Conservation (phyloP, 106 monocot genomes). For the Cymbidium sinense region DNA sequence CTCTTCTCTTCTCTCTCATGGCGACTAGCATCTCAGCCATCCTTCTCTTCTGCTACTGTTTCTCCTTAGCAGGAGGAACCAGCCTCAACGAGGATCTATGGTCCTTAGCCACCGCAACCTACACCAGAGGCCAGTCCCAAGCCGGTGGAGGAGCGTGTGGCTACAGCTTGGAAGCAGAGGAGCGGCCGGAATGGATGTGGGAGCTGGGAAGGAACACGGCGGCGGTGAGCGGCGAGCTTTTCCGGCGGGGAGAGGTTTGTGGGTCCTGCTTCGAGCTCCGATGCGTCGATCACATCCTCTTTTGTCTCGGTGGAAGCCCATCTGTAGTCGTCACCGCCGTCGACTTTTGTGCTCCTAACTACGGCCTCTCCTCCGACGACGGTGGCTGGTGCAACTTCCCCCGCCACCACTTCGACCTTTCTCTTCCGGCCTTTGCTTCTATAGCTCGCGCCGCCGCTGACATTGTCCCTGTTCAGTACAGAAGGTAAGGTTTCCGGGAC, state of each 20-base stretch:
- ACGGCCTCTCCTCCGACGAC: slow-evolving; percentile 41
- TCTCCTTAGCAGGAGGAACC: not conserved
- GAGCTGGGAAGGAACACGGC: not conserved
- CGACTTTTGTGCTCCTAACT: slow-evolving; percentile 71
- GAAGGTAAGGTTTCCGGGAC: slow-evolving; percentile 6
- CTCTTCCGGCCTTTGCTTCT: slow-evolving; percentile 61
- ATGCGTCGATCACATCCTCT: slow-evolving; percentile 11
- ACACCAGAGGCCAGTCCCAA: not conserved
- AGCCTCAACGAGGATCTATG: not conserved
- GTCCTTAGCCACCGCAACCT: not conserved
- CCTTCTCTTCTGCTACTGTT: not conserved
- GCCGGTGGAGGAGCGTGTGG: slow-evolving; percentile 3
- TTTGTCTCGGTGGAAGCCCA: slow-evolving; percentile 33
- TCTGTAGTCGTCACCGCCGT: slow-evolving; percentile 41
- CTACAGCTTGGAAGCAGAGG: not conserved
- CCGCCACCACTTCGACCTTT: slow-evolving; percentile 55
- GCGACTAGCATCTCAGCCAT: not conserved
- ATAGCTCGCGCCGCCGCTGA: slow-evolving; percentile 63
- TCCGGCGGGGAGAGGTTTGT: not conserved
- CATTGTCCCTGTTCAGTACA: slow-evolving; percentile 55
- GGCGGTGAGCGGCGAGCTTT: not conserved
- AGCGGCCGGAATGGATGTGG: not conserved
- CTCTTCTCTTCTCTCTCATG: not conserved
- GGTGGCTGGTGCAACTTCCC: slow-evolving; percentile 73
- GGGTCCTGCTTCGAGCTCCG: not conserved